Percentiles rank a stretch among this genome's conserved stretches.
These are phyloP conservation scores for Pelargonium myrrhifolium DNA, from an alignment of 441 rosid species.

Conservation along the genomic window DNA sequence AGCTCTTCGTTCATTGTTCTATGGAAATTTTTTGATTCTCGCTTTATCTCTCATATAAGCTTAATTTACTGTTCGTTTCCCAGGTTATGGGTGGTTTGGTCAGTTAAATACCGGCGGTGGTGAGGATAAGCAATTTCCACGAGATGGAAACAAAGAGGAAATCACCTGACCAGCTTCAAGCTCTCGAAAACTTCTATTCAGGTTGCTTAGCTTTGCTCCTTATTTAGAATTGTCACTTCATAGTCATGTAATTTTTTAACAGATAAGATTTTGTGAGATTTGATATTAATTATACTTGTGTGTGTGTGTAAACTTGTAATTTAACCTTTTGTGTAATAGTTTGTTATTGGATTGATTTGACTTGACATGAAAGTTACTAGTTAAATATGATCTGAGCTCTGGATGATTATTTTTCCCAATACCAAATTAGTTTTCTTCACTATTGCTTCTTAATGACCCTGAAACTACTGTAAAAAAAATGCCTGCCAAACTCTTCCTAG, in stretches of 20 bases:
- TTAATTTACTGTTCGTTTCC: conserved; percentile 14
- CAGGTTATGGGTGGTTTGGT: conserved; percentile 21
- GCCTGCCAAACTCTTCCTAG: neutral
- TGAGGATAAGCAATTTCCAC: neutral
- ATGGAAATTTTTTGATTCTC: neutral
- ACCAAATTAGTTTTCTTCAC: too few species aligned
- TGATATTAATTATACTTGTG: too few species aligned
- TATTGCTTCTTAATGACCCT: too few species aligned
- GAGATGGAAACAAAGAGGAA: conserved; percentile 55
- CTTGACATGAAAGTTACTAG: neutral
- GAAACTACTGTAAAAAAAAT: neutral
- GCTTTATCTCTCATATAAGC: neutral
- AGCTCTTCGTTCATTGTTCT: neutral
- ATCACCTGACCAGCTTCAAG: conserved; percentile 56
- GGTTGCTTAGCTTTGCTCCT: conserved; percentile 27
- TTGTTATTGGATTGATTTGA: neutral
- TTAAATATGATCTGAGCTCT: neutral
- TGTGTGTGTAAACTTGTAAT: neutral
- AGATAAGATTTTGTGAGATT: neutral
- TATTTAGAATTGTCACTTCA: neutral
- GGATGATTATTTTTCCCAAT: neutral
- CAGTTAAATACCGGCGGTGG: neutral
- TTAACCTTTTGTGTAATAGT: neutral
- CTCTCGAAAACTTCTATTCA: conserved; percentile 55
- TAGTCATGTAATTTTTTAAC: neutral